Percentiles rank a stretch among this genome's conserved stretches.
Conservation (phyloP, 2,329 filamentous ascomycete genomes). For the Knoxdaviesia capensis region DNA sequence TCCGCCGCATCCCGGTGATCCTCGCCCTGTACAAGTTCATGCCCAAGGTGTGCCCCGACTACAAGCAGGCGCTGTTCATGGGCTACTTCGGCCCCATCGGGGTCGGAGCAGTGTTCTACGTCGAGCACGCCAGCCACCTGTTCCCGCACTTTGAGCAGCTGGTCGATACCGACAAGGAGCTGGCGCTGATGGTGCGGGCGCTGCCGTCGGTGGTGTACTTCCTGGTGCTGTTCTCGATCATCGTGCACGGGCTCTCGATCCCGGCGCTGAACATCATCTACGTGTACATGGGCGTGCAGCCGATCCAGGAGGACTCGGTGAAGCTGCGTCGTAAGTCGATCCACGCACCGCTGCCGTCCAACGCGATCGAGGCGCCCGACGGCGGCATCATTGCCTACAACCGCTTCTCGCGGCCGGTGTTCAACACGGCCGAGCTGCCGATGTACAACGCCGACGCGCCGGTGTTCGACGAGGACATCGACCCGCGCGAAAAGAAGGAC, state of each 20-base stretch:
- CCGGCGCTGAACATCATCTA: constrained; percentile 20
- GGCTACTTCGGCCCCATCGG: constrained; percentile 60
- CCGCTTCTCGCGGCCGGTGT: constrained; percentile 21
- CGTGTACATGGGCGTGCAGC: constrained; percentile 15
- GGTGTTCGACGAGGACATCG: too few species aligned
- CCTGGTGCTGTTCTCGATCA: constrained; percentile 19
- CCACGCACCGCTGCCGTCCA: constrained; percentile 15
- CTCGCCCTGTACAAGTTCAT: constrained; percentile 33
- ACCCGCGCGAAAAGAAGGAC: too few species aligned
- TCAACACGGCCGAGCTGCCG: constrained; percentile 1
- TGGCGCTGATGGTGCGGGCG: constrained; percentile 15
- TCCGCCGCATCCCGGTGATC: constrained; percentile 36
- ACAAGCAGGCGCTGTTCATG: constrained; percentile 39
- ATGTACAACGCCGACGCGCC: too few species aligned
- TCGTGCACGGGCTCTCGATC: constrained; percentile 27
- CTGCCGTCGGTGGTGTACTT: constrained; percentile 20
- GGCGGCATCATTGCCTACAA: constrained; percentile 24
- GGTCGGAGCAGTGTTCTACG: constrained; percentile 57
- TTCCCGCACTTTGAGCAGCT: constrained; percentile 12
- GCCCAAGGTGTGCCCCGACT: constrained; percentile 27
- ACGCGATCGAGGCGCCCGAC: constrained; percentile 17
- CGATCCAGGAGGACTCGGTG: constrained; percentile 21
- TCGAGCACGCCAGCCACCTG: constrained; percentile 25
- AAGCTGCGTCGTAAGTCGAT: constrained; percentile 17
- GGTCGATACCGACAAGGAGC: constrained; percentile 14